These are phyloP conservation scores for Spongispora temasekensis DNA, from an alignment of 1,284 basidiomycete genomes.

Conservation along the genomic window DNA sequence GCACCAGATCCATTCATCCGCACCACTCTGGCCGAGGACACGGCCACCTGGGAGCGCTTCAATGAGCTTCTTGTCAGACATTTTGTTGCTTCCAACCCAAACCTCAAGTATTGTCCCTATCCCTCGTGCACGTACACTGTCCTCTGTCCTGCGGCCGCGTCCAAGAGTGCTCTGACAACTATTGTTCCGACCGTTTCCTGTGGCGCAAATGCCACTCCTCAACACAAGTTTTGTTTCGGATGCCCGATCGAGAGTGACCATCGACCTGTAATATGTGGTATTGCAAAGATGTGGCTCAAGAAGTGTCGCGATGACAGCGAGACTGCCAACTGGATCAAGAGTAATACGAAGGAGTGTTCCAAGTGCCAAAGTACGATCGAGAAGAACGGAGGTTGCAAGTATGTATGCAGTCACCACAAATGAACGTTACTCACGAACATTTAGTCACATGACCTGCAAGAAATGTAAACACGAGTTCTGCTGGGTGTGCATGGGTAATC, in stretches of 20 bases:
- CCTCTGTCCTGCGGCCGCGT: slow-evolving; percentile 77
- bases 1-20: slow-evolving; percentile 65
- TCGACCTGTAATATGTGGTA: slow-evolving; percentile 85
- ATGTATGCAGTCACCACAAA: slow-evolving; percentile 38
- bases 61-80: slow-evolving; percentile 86
- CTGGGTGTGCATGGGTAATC: slow-evolving; percentile 77
- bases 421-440: slow-evolving; percentile 4
- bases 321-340: slow-evolving; percentile 99
- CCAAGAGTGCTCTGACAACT: slow-evolving; percentile 71
- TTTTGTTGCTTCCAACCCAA: slow-evolving; percentile 85
- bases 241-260: slow-evolving; percentile 87
- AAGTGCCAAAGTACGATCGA: slow-evolving; percentile 97
- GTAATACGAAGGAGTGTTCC: slow-evolving; percentile 97
- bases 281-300: slow-evolving; percentile 93
- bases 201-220: slow-evolving; percentile 58
- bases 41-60: slow-evolving; percentile 64
- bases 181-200: slow-evolving; percentile 92
- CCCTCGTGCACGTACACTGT: slow-evolving; percentile 87
- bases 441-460: slow-evolving; percentile 98
- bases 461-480: slow-evolving; percentile 94
- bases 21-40: slow-evolving; percentile 42
- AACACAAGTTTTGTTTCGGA: slow-evolving; percentile 83
- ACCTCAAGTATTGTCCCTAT: slow-evolving; percentile 92
- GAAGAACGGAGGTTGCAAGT: slow-evolving; percentile 99
- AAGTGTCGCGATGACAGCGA: slow-evolving; percentile 98